Conservation (phyloP, 805 yeast species). For the Spathaspora arborariae region DNA sequence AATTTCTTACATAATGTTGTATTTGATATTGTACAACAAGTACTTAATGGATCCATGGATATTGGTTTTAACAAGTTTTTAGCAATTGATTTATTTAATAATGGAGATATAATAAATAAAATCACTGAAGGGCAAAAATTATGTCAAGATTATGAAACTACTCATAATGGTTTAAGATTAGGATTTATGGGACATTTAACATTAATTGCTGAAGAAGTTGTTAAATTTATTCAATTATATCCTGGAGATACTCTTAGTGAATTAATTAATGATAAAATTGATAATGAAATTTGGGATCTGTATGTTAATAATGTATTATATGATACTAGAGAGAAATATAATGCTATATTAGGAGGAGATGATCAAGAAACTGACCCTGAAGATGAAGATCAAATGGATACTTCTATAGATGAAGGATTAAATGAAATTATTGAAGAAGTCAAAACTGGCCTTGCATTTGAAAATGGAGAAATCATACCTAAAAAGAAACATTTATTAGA, state of each 20-base stretch:
- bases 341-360: slow-evolving; percentile 87
- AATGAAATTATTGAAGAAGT: slow-evolving; percentile 38
- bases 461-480: slow-evolving; percentile 15
- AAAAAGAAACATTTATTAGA: slow-evolving; percentile 5
- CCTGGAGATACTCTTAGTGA: slow-evolving; percentile 36
- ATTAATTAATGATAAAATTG: slow-evolving; percentile 34
- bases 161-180: slow-evolving; percentile 54
- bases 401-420: slow-evolving; percentile 32
- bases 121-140: slow-evolving; percentile 51
- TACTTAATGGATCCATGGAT: slow-evolving; percentile 45
- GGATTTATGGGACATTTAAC: slow-evolving; percentile 98
- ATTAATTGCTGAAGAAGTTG: slow-evolving; percentile 92
- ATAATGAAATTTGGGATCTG: slow-evolving; percentile 61
- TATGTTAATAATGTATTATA: slow-evolving; percentile 81
- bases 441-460: slow-evolving; percentile 25
- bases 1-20: slow-evolving; percentile 46
- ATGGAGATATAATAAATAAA: slow-evolving; percentile 38
- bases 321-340: slow-evolving; percentile 90
- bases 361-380: slow-evolving; percentile 44
- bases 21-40: slow-evolving; percentile 46
- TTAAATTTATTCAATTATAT: slow-evolving; percentile 62
- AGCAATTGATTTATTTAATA: slow-evolving; percentile 57
- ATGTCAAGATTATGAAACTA: slow-evolving; percentile 55
- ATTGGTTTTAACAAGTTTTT: slow-evolving; percentile 45
- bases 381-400: slow-evolving; percentile 24